Conservation (phyloP, 192 early-diverging fungal genomes). For the Coemansia sp. region DNA sequence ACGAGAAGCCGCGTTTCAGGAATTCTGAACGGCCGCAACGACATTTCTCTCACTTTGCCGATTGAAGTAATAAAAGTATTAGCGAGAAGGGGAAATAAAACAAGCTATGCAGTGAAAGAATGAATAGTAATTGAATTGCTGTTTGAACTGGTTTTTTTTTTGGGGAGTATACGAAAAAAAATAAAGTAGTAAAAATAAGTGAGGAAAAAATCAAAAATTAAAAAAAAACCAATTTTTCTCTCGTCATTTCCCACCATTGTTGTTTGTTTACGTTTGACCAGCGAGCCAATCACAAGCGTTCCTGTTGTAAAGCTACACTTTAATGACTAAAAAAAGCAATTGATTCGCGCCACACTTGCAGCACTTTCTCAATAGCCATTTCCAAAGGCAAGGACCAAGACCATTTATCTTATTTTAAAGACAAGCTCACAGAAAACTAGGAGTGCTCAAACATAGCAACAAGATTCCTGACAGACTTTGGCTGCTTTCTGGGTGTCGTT, state of each 20-base stretch:
- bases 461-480: constrained; percentile 43
- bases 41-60: not conserved
- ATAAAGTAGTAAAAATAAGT: not conserved
- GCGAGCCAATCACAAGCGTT: constrained; percentile 6
- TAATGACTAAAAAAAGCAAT: not conserved
- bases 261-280: constrained; percentile 23
- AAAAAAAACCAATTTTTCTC: no score
- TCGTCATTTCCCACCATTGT: no score
- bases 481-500: constrained; percentile 13
- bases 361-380: no score
- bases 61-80: not conserved
- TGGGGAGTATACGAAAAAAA: not conserved
- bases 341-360: not conserved
- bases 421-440: no score
- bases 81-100: constrained; percentile 3
- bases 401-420: no score
- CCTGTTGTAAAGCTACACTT: not conserved
- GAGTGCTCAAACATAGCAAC: constrained; percentile 47
- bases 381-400: no score
- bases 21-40: constrained; percentile 39
- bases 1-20: constrained; percentile 49
- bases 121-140: not conserved
- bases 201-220: constrained; percentile 1
- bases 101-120: not conserved
- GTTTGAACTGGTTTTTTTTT: not conserved